Percentiles rank a stretch among this genome's conserved stretches.
Evolutionary conservation across 768 basidiomycete genomes (phyloP).

Genomic region (Mrakia blollopis): DNA sequence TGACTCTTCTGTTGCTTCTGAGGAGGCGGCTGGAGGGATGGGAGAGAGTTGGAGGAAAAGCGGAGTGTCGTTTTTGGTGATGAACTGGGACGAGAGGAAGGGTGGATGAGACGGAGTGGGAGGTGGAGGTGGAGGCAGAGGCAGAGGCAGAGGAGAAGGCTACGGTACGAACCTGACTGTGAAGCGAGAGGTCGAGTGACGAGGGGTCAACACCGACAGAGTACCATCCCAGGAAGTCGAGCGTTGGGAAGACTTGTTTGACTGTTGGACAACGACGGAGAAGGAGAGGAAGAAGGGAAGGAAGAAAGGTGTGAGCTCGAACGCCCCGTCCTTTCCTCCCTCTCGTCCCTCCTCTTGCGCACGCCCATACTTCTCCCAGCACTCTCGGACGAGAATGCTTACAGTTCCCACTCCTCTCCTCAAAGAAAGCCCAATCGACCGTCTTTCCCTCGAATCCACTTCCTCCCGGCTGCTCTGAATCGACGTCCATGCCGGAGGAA

Average conservation of each 20-base stretch:
- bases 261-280: slow-evolving; percentile 51
- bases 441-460: slow-evolving; percentile 34
- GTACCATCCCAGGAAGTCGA: slow-evolving; percentile 99
- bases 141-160: background rate
- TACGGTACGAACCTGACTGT: slow-evolving; percentile 78
- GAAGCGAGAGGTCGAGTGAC: slow-evolving; percentile 70
- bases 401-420: slow-evolving; percentile 82
- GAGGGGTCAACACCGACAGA: slow-evolving; percentile 68
- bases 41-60: slow-evolving; percentile 57
- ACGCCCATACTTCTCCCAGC: too few species aligned
- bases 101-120: background rate
- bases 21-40: slow-evolving; percentile 37
- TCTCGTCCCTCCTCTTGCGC: too few species aligned
- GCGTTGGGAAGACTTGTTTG: slow-evolving; percentile 95
- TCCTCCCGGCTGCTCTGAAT: background rate
- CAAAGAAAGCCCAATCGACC: slow-evolving; percentile 76
- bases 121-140: background rate
- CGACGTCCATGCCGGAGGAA: slow-evolving; percentile 36
- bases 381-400: too few species aligned
- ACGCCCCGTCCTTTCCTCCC: background rate
- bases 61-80: slow-evolving; percentile 77
- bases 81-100: slow-evolving; percentile 55
- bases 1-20: slow-evolving; percentile 54
- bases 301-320: background rate
- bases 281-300: too few species aligned